Conservation (phyloP, 768 basidiomycete genomes). For the Mycena galericulata region DNA sequence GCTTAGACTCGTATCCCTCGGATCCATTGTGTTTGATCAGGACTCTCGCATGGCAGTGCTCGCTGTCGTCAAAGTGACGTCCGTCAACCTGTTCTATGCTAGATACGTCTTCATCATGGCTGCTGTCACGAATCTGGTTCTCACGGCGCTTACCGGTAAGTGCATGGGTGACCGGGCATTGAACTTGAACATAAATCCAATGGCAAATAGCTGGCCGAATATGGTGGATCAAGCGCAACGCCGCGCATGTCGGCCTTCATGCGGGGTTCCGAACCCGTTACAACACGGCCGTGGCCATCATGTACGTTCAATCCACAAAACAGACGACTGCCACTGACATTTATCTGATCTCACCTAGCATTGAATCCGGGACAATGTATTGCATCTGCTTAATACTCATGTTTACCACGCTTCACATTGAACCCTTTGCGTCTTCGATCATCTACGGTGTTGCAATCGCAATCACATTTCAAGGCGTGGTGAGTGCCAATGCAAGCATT, state of each 20-base stretch:
- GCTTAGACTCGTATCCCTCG: neutral
- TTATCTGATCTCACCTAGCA: neutral
- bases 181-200: neutral
- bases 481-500: neutral
- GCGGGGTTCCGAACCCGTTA: neutral
- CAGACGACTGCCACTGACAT: neutral
- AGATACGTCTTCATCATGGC: too few species aligned
- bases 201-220: neutral
- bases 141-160: conserved; percentile 4
- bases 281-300: neutral
- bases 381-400: neutral
- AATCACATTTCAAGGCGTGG: neutral
- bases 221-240: neutral
- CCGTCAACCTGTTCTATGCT: too few species aligned
- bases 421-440: neutral
- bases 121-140: neutral
- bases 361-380: conserved; percentile 1
- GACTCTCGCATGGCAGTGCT: neutral
- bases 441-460: neutral
- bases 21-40: neutral
- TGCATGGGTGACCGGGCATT: neutral
- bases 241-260: neutral
- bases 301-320: neutral
- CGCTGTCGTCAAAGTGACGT: too few species aligned
- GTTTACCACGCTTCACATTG: neutral